Base-by-base conservation (phyloP, 805 yeast species). In the Saccharomycopsis olivae region DNA sequence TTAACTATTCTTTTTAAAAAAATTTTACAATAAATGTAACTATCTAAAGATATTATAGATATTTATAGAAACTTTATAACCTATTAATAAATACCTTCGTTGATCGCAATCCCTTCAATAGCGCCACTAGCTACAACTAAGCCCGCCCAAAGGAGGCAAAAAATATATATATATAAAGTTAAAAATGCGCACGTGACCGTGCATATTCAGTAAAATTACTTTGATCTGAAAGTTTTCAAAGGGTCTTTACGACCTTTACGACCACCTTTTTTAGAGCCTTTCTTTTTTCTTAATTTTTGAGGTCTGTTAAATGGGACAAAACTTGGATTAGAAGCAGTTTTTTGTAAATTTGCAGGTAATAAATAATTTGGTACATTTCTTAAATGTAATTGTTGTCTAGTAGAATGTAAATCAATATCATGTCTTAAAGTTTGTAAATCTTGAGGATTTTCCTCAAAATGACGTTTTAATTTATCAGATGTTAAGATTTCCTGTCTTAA, bases 391-490 rank as follows among this genome's bases (percentile, higher is more conserved):
- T 88, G 96, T 4, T 77, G 71, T 58, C 94, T 74, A 1, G 88
- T 66, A 8, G 89, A 78, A 54, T 88, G 94, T 43, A 85, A 58
- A 49, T 83, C 95, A 53, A 79, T 83, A 57, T 92, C 98, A 55
- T 92, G 98, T 56, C 96, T 80, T 56, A 92, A 71, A 39, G 82
- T 75, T 16, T 76, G 75, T 52, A 92, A 69, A 61, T 92, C 98
- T 55, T 85, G 94, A 5, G 98, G 98, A 56, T 92, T 92, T 55
- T 92, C 97, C 59, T 89, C 96, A 57, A 92, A 92, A 61, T 86
- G 95, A 55, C 96, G 73, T 61, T 87, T 86, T 56, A 92, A 71
- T 56, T 85, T 87, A 43, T 86, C 96, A 51, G 94, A 83, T 33
- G 89, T 75, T 47, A 92, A 65, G 57, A 92, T 67, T 59, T 92